Percentiles rank a stretch among this genome's conserved stretches.
Evolutionary conservation across 495 filamentous ascomycete species (phyloP).

Genomic region (Monascus purpureus): DNA sequence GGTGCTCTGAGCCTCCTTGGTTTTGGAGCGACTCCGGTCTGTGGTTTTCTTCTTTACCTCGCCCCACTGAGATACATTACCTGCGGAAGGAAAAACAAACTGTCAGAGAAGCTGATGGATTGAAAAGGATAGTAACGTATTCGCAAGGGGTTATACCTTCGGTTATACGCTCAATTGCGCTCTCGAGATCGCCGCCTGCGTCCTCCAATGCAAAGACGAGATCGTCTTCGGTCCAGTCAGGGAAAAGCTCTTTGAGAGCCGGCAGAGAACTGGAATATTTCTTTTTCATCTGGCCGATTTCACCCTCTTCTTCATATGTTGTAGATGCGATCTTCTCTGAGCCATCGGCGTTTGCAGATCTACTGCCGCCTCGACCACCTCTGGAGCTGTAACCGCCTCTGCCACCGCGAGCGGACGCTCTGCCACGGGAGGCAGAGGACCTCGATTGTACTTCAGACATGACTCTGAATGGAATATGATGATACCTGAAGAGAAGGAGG

Average conservation of each 20-base stretch:
- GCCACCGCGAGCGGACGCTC: conserved; percentile 69
- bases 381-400: conserved; percentile 66
- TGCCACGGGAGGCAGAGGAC: conserved; percentile 60
- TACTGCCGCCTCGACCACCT: conserved; percentile 50
- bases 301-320: conserved; percentile 69
- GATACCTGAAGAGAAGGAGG: conserved; percentile 14
- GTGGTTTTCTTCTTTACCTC: conserved; percentile 89
- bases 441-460: conserved; percentile 94
- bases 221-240: conserved; percentile 84
- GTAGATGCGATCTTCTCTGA: conserved; percentile 30
- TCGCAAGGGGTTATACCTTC: conserved; percentile 49
- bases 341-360: conserved; percentile 59
- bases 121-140: conserved; percentile 2
- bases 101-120: conserved; percentile 2
- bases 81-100: conserved; percentile 29
- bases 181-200: conserved; percentile 74
- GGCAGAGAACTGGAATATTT: conserved; percentile 61
- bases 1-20: conserved; percentile 52
- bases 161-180: conserved; percentile 75
- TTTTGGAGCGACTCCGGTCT: conserved; percentile 69
- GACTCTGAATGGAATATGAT: conserved; percentile 15
- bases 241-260: conserved; percentile 79
- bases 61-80: conserved; percentile 83
- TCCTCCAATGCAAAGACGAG: conserved; percentile 84
- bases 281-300: conserved; percentile 83